Base-by-base conservation (phyloP, 2,329 filamentous ascomycete species). In the Mollisia scopiformis region DNA sequence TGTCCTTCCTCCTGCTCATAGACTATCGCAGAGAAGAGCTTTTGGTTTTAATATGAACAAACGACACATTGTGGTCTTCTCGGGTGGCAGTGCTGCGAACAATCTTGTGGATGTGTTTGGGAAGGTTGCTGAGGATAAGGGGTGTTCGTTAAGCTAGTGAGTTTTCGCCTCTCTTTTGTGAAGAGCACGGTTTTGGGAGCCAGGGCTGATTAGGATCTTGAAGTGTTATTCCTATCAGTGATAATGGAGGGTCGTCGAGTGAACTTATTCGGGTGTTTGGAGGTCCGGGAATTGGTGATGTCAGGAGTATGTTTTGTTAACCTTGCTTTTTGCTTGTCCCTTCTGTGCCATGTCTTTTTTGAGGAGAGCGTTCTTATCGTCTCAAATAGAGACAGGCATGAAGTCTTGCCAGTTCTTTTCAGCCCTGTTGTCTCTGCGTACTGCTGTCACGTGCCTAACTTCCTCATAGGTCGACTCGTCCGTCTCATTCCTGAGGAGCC, bases 211-310 rank as follows among this genome's bases (percentile, higher is more conserved):
- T 79, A 2, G 43, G 92, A 86, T 76, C 96, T 96, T 55, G 25
- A 54, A 74, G 72, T 75, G 87, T 97, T 61, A 96, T 98, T 55
- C 94, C 94, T 35, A 97, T 97, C 73, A 95, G 91, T 66, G 94
- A 98, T 77, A 98, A 98, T 76, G 94, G 94, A 52, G 94, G 94
- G 39, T 96, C 91, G 69, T 96, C 93, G 2, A 96, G 92, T 47
- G 94, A 98, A 78, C 80, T 97, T 70, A 96, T 97, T 67, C 85
- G 95, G 35, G 93, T 98, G 35, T 95, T 98, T 77, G 95, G 94
- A 14, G 95, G 95, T 1, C 94, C 94, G 66, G 94, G 94, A 2
- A 82, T 93, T 71, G 90, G 90, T 58, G 90, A 93, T 77, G 84
- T 93, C 27, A 82, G 90, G 73, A 91, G 88, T 90, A 78, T 66